Evolutionary conservation across 1,284 basidiomycete genomes (phyloP), one percentile per base, ranked within the genome.

Genomic region (Sanghuangporus weigelae): DNA sequence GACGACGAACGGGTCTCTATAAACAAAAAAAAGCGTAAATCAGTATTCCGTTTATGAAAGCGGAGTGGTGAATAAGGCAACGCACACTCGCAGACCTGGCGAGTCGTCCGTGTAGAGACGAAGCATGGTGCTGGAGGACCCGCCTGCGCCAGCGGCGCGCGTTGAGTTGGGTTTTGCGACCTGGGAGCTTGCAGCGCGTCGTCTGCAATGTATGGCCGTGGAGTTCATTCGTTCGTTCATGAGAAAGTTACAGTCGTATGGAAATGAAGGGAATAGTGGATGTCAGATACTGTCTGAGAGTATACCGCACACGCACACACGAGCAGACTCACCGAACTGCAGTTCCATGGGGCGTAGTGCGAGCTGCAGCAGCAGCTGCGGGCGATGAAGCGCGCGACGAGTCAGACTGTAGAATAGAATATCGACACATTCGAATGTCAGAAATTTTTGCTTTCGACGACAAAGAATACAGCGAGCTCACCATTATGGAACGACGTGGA

Each of bases 101-200:
- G 95, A 96, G 73, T 98, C 96, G 73, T 96, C 95, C 42, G 96
- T 98, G 85, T 98, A 98, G 14, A 99, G 84, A 78, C 95, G 95
- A 73, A 99, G 86, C 96, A 99, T 98, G 65, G 96, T 99, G 81
- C 92, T 96, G 65, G 90, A 94, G 56, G 93, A 96, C 63, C 96
- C 96, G 63, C 96, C 96, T 60, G 95, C 95, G 62, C 96, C 96
- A 35, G 96, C 96, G 46, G 95, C 90, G 57, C 96, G 88, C 19
- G 91, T 78, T 7, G 94, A 96, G 72, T 95, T 93, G 40, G 96
- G 95, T 75, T 86, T 89, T 58, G 89, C 80, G 16, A 81, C 89
- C 67, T 86, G 82, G 49, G 85, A 78, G 57, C 81, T 84, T 65
- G 88, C 81, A 66, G 93, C 92, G 73, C 95, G 85, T 76, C 95